Evolutionary conservation across 1,284 basidiomycete species (phyloP), one percentile per base, ranked within the genome.

Genomic region (Leccinum subrobustum): DNA sequence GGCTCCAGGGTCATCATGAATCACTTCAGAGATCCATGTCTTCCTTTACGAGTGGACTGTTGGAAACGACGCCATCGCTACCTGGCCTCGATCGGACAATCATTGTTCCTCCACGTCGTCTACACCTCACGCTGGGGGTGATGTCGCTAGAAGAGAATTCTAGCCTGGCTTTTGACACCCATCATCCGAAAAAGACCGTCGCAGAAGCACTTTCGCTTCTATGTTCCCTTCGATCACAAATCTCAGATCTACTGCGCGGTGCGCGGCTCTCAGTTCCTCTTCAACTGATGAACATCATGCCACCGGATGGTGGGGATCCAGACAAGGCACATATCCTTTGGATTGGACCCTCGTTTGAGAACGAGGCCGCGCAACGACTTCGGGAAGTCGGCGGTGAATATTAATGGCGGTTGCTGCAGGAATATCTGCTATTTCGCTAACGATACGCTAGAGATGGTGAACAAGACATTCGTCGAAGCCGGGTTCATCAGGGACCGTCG

Each of bases 91-190:
- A 91, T 70, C 67, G 66, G 14, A 78, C 80, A 2, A 83, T 91
- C 66, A 70, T 88, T 54, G 78, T 90, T 57, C 77, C 84, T 27
- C 82, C 88, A 0, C 79, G 85, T 9, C 73, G 89, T 14, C 73
- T 90, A 50, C 89, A 91, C 68, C 73, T 91, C 59, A 91, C 88
- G 0, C 75, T 91, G 2, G 89, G 88, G 2, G 87, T 89, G 1
- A 88, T 91, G 86, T 74, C 81, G 0, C 81, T 91, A 50, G 64
- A 65, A 16, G 42, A 44, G 42, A 60, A 68, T 23, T 7, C 63
- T 1, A 57, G 14, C n/a, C 44, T 14, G 6, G 7, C 11, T 23
- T 54, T 3, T 14, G 62, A 50, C 23, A 55, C 16, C 6, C n/a
- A 37, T 29, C n/a, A 37, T 29, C 29, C 52, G 42, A 63, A 51